A percentile compares a stretch with the other conserved stretches of the same genome.
These are phyloP conservation scores for Trichoderma atrobrunneum DNA, from an alignment of 2,329 filamentous ascomycete species.

Conservation along the genomic window DNA sequence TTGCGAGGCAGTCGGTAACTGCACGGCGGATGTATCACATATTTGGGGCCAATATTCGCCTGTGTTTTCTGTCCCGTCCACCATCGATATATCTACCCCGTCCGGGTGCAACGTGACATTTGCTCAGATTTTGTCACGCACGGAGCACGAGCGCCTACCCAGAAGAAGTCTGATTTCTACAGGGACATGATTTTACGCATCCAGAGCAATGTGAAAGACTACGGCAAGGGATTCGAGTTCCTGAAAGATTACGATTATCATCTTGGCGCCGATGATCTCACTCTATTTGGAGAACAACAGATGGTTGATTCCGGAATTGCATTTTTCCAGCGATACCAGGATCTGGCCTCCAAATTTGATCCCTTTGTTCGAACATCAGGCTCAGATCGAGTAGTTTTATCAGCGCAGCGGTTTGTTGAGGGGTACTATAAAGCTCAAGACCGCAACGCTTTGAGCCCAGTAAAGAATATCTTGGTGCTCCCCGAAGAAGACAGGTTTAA, in stretches of 20 bases:
- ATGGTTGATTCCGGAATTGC: constrained; percentile 72
- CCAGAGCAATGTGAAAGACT: constrained; percentile 54
- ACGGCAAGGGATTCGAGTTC: constrained; percentile 65
- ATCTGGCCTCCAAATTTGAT: constrained; percentile 53
- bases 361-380: constrained; percentile 73
- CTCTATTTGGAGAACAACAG: constrained; percentile 62
- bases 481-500: constrained; percentile 66
- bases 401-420: constrained; percentile 70
- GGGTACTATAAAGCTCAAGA: constrained; percentile 61
- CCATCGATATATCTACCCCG: constrained; percentile 60
- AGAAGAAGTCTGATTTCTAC: constrained; percentile 63
- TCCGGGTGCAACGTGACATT: constrained; percentile 72
- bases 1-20: constrained; percentile 38
- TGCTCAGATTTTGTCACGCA: constrained; percentile 81
- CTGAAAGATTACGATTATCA: constrained; percentile 68
- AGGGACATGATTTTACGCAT: constrained; percentile 62
- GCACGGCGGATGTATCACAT: constrained; percentile 59
- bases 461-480: constrained; percentile 62
- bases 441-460: constrained; percentile 40
- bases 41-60: constrained; percentile 88
- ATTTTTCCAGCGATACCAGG: constrained; percentile 71
- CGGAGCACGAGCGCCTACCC: constrained; percentile 78
- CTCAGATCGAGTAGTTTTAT: constrained; percentile 68
- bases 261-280: constrained; percentile 68
- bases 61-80: constrained; percentile 72